A percentile compares a stretch with the other conserved stretches of the same genome.
Conservation (phyloP, 139 green algal species). For the Choricystis sp. region DNA sequence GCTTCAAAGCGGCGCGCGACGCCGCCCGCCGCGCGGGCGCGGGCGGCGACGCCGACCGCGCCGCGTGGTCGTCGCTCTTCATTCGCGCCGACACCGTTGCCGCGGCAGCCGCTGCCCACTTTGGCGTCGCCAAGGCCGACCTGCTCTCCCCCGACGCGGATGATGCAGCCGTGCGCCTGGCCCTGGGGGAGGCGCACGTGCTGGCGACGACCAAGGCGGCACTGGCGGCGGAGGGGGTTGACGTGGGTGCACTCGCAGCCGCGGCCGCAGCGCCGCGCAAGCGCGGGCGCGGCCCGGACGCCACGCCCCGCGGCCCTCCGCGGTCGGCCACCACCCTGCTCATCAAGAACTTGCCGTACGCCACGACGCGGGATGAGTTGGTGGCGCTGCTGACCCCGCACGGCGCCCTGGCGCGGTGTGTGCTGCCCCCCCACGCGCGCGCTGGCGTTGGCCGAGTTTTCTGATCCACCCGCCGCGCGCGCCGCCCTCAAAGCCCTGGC, state of each 20-base stretch:
- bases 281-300: conserved; percentile 3
- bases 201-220: conserved; percentile 78
- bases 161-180: conserved; percentile 61
- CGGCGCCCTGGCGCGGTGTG: conserved; percentile 44
- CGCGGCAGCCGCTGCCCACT: conserved; percentile 73
- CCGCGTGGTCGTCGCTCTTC: conserved; percentile 94
- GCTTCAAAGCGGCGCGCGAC: conserved; percentile 27
- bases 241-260: conserved; percentile 51
- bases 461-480: conserved; percentile 37
- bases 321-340: conserved; percentile 56
- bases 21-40: conserved; percentile 1
- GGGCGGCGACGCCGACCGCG: conserved; percentile 46
- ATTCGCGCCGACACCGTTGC: conserved; percentile 92
- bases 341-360: conserved; percentile 94
- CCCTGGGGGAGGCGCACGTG: conserved; percentile 85
- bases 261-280: conserved; percentile 47
- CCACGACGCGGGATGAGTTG: conserved; percentile 43
- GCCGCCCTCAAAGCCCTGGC: conserved; percentile 68
- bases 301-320: conserved; percentile 17
- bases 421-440: conserved; percentile 71
- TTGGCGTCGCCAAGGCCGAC: conserved; percentile 69
- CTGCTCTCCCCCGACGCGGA: conserved; percentile 54
- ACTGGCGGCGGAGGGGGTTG: conserved; percentile 52
- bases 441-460: conserved; percentile 81
- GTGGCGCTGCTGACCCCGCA: conserved; percentile 32